Evolutionary conservation across 2,329 filamentous ascomycete species (phyloP), one percentile per base, ranked within the genome.

Genomic region (Xylariaceae sp.): DNA sequence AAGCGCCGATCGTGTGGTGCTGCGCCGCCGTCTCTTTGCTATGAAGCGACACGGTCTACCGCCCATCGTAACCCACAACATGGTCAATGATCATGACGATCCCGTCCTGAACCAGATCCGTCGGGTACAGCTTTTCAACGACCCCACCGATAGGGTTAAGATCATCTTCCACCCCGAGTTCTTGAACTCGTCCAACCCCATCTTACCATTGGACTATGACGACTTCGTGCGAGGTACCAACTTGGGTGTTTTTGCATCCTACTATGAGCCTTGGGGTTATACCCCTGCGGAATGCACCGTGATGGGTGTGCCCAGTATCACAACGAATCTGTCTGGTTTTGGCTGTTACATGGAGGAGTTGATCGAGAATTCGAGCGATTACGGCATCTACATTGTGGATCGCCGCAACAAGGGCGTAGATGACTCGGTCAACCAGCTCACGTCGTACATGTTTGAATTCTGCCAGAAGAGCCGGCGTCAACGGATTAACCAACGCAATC

Each of bases 271-370:
- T 7, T 98, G 92, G 92, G 92, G 92, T 31, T 98, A 98, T 66
- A 98, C 92, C 2, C 92, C 90, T 0, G 90, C 92, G 36, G 92
- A 97, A 65, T 98, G 92, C 65, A 97, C 92, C 0, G 92, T 97
- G 47, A 97, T 97, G 92, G 92, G 92, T 54, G 89, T 98, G 28
- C 92, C 92, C 30, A 95, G 88, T 64, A 96, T 98, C 66, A 97
- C 92, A 9, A 97, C 90, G 18, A 98, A 98, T 65, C 70, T 98
- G 31, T 97, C 92, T 5, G 92, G 92, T 14, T 98, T 98, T 57
- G 92, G 92, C 34, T 97, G 92, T 67, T 97, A 98, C 65, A 98
- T 98, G 92, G 92, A 98, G 65, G 92, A 97, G 66, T 69, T 97
- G 52, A 97, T 98, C 51, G 90, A 97, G 67, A 97, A 97, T 66